Evolutionary conservation across 1,284 basidiomycete species (phyloP), one percentile per base, ranked within the genome.

Genomic region (Pholiota adiposa): DNA sequence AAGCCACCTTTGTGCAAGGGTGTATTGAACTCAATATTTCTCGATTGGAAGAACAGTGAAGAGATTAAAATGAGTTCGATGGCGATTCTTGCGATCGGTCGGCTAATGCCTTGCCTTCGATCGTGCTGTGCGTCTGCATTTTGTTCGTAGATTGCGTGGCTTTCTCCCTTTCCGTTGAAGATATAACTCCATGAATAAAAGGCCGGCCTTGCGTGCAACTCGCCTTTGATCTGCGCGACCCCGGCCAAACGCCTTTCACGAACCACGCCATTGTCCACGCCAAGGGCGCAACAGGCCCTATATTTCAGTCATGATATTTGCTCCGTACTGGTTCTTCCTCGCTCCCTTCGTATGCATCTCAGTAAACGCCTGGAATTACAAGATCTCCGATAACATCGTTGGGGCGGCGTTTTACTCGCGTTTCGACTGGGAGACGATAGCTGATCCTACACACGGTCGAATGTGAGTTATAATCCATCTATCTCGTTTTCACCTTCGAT

Each of bases 391-490:
- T 59, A 75, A 70, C 18, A 78, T 79, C 56, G 70, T 79, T 49
- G 84, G 84, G 16, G 52, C 65, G 19, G 73, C 67, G 7, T 86
- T 86, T 70, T 74, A 80, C 62, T 66, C 70, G 44, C 71, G 72
- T 5, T 86, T 85, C 67, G 65, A 70, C 41, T 79, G 79, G 67
- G 67, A 81, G 60, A 75, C 77, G 21, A 80, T 82, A 48, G 57
- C 77, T 2, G 85, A 86, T 66, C 84, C 84, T 3, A 85, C 83
- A 1, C 73, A 83, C 63, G 84, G 84, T n/a, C 74, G 83, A 69
- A 84, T 86, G 83, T 85, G 67, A 72, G 81, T 64, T 31, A n/a
- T 23, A 44, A 14, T 29, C 6, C 25, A 41, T 23, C n/a, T 16
- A 19, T 33, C 5, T 27, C 9, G 16, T 7, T 29, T n/a, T 38